These are phyloP conservation scores for Fistulifera pelliculosa DNA, from an alignment of 108 stramenopile species.

Conservation along the genomic window DNA sequence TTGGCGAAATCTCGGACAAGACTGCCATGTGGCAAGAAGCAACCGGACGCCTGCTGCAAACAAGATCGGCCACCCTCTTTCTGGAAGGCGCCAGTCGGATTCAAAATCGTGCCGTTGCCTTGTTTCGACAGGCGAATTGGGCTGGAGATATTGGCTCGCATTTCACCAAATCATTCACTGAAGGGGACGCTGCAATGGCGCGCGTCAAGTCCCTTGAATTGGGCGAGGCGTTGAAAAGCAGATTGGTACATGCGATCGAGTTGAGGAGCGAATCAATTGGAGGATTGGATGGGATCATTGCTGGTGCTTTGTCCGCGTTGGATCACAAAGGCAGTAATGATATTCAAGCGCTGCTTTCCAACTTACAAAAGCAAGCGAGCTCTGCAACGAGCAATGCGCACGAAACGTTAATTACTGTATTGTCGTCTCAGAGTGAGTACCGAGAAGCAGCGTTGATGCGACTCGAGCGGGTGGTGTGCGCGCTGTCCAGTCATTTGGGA, in stretches of 20 bases:
- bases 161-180: slow-evolving; percentile 74
- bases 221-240: slow-evolving; percentile 64
- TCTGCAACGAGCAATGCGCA: slow-evolving; percentile 50
- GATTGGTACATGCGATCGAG: slow-evolving; percentile 78
- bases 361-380: slow-evolving; percentile 48
- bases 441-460: slow-evolving; percentile 65
- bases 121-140: slow-evolving; percentile 54
- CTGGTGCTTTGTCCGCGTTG: slow-evolving; percentile 54
- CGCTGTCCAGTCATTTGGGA: slow-evolving; percentile 62
- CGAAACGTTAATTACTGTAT: slow-evolving; percentile 75
- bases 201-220: slow-evolving; percentile 79
- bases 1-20: slow-evolving; percentile 59
- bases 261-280: slow-evolving; percentile 71
- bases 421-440: slow-evolving; percentile 53
- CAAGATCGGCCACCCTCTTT: slow-evolving; percentile 68
- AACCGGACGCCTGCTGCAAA: slow-evolving; percentile 65
- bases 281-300: slow-evolving; percentile 87
- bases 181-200: slow-evolving; percentile 82
- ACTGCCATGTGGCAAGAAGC: slow-evolving; percentile 78
- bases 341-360: slow-evolving; percentile 41
- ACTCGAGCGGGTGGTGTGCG: slow-evolving; percentile 68
- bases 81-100: slow-evolving; percentile 76
- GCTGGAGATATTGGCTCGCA: slow-evolving; percentile 52
- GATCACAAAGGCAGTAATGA: slow-evolving; percentile 22
- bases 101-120: slow-evolving; percentile 47